Evolutionary conservation across 495 filamentous ascomycete genomes (phyloP).

Genomic region (Neurospora cerealis): DNA sequence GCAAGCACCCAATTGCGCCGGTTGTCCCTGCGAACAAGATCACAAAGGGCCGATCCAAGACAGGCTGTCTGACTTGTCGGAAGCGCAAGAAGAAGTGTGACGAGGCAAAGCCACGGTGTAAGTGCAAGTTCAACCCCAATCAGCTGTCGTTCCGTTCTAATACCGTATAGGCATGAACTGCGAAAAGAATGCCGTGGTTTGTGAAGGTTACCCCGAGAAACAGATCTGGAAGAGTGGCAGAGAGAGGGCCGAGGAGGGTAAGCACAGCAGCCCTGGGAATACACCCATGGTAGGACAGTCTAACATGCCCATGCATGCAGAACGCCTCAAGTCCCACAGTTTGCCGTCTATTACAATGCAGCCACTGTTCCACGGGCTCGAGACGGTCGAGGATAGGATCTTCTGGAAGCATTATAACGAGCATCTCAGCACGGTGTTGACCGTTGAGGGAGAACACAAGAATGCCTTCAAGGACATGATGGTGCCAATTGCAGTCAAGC

Average conservation of each 20-base stretch:
- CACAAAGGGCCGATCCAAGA: constrained; percentile 86
- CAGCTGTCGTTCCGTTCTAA: constrained; percentile 10
- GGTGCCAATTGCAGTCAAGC: constrained; percentile 72
- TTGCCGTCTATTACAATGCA: constrained; percentile 57
- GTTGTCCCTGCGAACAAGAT: constrained; percentile 46
- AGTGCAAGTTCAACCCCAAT: constrained; percentile 19
- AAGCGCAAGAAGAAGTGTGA: constrained; percentile 96
- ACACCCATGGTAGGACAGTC: not conserved
- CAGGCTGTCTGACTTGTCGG: constrained; percentile 85
- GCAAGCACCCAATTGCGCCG: constrained; percentile 66
- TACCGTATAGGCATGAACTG: constrained; percentile 62
- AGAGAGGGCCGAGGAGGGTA: constrained; percentile 69
- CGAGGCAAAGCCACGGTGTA: constrained; percentile 81
- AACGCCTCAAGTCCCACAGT: constrained; percentile 31
- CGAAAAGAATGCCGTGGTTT: constrained; percentile 87
- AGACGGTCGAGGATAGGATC: constrained; percentile 72
- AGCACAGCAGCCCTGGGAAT: not conserved
- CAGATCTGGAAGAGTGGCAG: constrained; percentile 79
- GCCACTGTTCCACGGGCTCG: constrained; percentile 73
- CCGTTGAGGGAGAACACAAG: constrained; percentile 71
- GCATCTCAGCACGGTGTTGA: constrained; percentile 70
- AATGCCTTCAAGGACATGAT: constrained; percentile 88
- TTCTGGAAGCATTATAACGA: constrained; percentile 83
- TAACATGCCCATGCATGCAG: constrained; percentile 25
- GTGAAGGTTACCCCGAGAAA: constrained; percentile 87